Evolutionary conservation across 768 basidiomycete species (phyloP).

Genomic region (Amyloporia xantha): DNA sequence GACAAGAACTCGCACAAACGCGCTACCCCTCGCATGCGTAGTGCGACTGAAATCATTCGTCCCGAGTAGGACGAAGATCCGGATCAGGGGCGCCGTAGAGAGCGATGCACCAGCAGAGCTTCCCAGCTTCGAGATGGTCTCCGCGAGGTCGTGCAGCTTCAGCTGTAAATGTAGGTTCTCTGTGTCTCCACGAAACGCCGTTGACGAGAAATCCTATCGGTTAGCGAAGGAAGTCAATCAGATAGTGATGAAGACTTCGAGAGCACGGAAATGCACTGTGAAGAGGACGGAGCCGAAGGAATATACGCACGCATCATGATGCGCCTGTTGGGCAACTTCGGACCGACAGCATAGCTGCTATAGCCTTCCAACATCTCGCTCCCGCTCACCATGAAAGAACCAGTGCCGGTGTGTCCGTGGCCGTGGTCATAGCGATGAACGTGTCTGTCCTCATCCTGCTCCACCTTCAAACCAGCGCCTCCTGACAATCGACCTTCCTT

Average conservation of each 20-base stretch:
- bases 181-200: conserved; percentile 79
- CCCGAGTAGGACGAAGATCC: conserved; percentile 88
- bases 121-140: conserved; percentile 90
- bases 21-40: conserved; percentile 76
- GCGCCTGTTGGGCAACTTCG: conserved; percentile 89
- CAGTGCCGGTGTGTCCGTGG: conserved; percentile 42
- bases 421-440: no score
- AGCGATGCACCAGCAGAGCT: conserved; percentile 74
- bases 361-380: conserved; percentile 93
- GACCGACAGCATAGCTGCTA: conserved; percentile 87
- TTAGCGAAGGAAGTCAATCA: background rate
- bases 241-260: background rate
- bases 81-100: conserved; percentile 82
- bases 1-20: conserved; percentile 89
- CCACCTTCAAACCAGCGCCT: conserved; percentile 48
- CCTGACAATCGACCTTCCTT: conserved; percentile 74
- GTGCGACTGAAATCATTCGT: conserved; percentile 53
- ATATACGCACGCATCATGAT: conserved; percentile 87
- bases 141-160: conserved; percentile 91
- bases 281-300: background rate
- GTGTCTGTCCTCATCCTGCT: conserved; percentile 24
- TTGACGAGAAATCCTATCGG: background rate
- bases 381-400: conserved; percentile 90
- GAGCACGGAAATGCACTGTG: background rate
- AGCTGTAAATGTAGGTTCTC: conserved; percentile 91